Evolutionary conservation across 495 filamentous ascomycete genomes (phyloP), one percentile per base, ranked within the genome.

Genomic region (Trichoderma parareesei): DNA sequence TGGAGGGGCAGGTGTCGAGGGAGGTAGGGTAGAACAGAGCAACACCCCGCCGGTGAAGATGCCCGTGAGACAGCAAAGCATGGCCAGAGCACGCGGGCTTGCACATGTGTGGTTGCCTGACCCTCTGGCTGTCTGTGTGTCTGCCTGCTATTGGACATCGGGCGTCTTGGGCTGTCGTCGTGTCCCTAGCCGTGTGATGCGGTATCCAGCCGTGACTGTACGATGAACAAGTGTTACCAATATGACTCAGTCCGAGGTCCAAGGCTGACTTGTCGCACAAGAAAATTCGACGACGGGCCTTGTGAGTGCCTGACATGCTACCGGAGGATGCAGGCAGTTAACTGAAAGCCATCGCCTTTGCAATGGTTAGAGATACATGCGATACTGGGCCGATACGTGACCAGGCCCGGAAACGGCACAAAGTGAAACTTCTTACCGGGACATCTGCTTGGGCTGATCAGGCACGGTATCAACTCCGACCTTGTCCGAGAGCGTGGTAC

Each of bases 71-170:
- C 53, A 57, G 53, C 53, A 35, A 16, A 57, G 53, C 53, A 16
- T 13, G 53, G 53, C 27, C 27, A 27, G 53, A 37, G 53, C 53
- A 57, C 53, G 27, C 53, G 53, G 20, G 13, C 53, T 57, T 57
- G 53, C 53, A 57, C 53, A 27, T 57, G 53, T 57, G 53, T n/a
- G 9, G 53, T 35, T 57, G 53, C 27, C 53, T 37, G 53, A 57
- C 53, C 53, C 53, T 57, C 53, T 57, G 20, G 18, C 27, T 57
- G 53, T 27, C 27, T 1, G 20, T 57, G 53, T 57, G 53, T 57
- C 14, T 57, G 53, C 4, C 33, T 37, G 11, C 11, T 35, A 57
- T 57, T 57, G 53, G 53, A 27, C 27, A 57, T 37, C 53, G 27
- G 40, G 40, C 40, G 40, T 41, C 40, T 41, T 41, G 40, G 40